These are phyloP conservation scores for Pisolithus orientalis DNA, from an alignment of 768 basidiomycete genomes.

Conservation along the genomic window DNA sequence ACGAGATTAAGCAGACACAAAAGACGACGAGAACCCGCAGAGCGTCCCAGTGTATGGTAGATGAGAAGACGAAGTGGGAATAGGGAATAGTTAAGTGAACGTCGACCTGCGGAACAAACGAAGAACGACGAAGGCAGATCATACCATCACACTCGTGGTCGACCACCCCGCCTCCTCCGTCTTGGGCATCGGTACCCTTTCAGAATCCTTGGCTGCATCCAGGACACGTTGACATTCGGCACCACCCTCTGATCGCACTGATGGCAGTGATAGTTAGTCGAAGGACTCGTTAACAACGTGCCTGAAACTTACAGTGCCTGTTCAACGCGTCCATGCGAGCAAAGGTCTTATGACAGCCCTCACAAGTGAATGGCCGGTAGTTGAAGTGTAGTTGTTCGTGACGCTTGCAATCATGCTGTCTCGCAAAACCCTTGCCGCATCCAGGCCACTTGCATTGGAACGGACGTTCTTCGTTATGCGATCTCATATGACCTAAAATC, in stretches of 20 bases:
- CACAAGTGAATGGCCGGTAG: conserved; percentile 86
- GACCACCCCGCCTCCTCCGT: conserved; percentile 28
- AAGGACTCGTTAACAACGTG: background rate
- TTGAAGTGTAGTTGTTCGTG: conserved; percentile 95
- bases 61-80: conserved; percentile 13
- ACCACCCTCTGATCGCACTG: conserved; percentile 79
- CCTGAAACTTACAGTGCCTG: conserved; percentile 67
- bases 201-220: conserved; percentile 27
- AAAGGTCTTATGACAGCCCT: conserved; percentile 90
- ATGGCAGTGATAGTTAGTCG: background rate
- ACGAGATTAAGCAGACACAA: conserved; percentile 3
- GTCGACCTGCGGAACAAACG: conserved; percentile 10
- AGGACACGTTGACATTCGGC: conserved; percentile 57
- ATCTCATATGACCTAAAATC: conserved; percentile 77
- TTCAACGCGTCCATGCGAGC: conserved; percentile 94
- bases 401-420: conserved; percentile 95
- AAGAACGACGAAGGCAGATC: conserved; percentile 7
- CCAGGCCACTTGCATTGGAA: conserved; percentile 95
- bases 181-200: conserved; percentile 20
- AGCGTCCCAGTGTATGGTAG: conserved; percentile 16
- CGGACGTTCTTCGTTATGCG: conserved; percentile 91
- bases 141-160: conserved; percentile 26
- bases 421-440: conserved; percentile 88
- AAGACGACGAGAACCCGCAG: conserved; percentile 18
- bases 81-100: conserved; percentile 14